Percentiles rank a stretch among this genome's conserved stretches.
phyloP scores from a whole-genome alignment of 306 rosid genomes.

The Pueraria montana region DNA sequence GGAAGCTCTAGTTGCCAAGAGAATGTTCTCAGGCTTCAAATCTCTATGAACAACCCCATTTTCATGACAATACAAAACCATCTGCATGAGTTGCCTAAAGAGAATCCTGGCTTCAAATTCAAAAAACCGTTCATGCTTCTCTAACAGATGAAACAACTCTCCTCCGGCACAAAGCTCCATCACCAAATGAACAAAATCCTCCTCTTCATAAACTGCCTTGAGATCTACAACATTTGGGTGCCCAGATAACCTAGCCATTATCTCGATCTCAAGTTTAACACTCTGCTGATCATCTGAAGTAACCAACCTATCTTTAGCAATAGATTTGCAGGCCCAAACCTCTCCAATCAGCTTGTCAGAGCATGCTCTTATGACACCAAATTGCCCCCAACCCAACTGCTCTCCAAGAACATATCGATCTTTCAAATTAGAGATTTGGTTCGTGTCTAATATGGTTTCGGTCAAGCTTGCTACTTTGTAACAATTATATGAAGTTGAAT shows the following conservation, averaged over 20 bases:
- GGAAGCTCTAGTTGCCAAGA: slow-evolving; percentile 69
- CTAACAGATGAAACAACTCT: slow-evolving; percentile 80
- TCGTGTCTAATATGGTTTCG: slow-evolving; percentile 71
- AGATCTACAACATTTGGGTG: slow-evolving; percentile 91
- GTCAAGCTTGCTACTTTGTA: slow-evolving; percentile 67
- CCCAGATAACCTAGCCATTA: slow-evolving; percentile 87
- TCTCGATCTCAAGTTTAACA: slow-evolving; percentile 88
- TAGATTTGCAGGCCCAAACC: slow-evolving; percentile 85
- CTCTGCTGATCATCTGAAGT: slow-evolving; percentile 73
- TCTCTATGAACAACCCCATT: slow-evolving; percentile 90
- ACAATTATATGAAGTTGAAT: slow-evolving; percentile 60
- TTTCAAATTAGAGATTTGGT: slow-evolving; percentile 64
- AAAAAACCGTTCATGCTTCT: slow-evolving; percentile 75
- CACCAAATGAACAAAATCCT: slow-evolving; percentile 80
- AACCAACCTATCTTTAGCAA: slow-evolving; percentile 81
- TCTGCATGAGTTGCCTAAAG: slow-evolving; percentile 82
- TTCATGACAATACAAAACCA: slow-evolving; percentile 86
- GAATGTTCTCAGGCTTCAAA: slow-evolving; percentile 89
- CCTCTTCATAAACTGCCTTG: slow-evolving; percentile 89
- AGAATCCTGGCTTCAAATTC: slow-evolving; percentile 78
- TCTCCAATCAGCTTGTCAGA: slow-evolving; percentile 76
- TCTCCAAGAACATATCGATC: slow-evolving; percentile 77
- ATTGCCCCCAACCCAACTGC: slow-evolving; percentile 89
- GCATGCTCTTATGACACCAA: slow-evolving; percentile 77
- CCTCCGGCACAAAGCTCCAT: slow-evolving; percentile 99